These are phyloP conservation scores for Blastomyces emzantsi DNA, from an alignment of 2,329 filamentous ascomycete species.

Conservation along the genomic window DNA sequence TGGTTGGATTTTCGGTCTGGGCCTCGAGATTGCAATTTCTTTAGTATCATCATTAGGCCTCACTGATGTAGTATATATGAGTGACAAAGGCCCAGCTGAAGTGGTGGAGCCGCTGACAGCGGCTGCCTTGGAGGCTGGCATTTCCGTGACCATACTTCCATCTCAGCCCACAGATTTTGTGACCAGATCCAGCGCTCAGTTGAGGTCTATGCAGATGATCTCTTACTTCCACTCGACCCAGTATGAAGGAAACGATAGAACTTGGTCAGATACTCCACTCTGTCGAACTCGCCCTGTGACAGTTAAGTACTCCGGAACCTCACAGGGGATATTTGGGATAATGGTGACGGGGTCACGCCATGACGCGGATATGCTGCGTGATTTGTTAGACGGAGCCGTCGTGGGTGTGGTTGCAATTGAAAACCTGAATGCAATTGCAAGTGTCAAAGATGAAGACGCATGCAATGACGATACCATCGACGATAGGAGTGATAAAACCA, in stretches of 20 bases:
- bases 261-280: conserved; percentile 42
- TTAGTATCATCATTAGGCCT: conserved; percentile 40
- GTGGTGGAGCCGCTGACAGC: conserved; percentile 36
- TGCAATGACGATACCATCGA: neutral
- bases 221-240: conserved; percentile 49
- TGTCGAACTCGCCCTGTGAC: conserved; percentile 39
- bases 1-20: conserved; percentile 47
- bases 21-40: conserved; percentile 41
- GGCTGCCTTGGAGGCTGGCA: conserved; percentile 27
- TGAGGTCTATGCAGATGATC: conserved; percentile 51
- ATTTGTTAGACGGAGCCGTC: conserved; percentile 46
- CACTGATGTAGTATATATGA: conserved; percentile 47
- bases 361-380: conserved; percentile 39
- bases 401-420: conserved; percentile 46
- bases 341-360: conserved; percentile 45
- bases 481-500: neutral
- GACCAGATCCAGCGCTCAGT: conserved; percentile 42
- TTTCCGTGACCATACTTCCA: conserved; percentile 39
- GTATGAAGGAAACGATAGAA: conserved; percentile 21
- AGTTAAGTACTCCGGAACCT: conserved; percentile 41
- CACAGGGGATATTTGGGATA: conserved; percentile 42
- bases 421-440: conserved; percentile 27
- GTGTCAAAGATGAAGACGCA: conserved; percentile 8
- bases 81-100: conserved; percentile 39
- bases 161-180: conserved; percentile 38